Percentiles rank a stretch among this genome's conserved stretches.
Conservation (phyloP, 169 alveolate species). For the Eimeria praecox region DNA sequence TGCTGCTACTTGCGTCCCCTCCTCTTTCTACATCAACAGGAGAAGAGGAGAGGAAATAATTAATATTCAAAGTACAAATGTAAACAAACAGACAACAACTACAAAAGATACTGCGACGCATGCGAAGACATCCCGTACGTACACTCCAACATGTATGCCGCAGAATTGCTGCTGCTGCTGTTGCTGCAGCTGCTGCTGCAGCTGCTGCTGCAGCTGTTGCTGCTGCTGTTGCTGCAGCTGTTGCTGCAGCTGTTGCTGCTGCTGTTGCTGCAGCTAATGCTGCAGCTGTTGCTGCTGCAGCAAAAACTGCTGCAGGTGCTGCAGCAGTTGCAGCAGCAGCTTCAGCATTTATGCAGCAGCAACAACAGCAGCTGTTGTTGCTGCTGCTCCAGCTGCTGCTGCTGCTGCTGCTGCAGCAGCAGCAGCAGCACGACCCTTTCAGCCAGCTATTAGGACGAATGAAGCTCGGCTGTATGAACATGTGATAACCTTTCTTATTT, state of each 20-base stretch:
- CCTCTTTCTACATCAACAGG: no score
- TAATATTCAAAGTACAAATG: not conserved
- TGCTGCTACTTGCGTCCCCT: no score
- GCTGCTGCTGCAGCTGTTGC: constrained; percentile 8
- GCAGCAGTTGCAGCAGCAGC: not conserved
- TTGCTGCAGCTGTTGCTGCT: not conserved
- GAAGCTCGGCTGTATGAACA: no score
- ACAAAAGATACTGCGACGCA: not conserved
- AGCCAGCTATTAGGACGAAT: no score
- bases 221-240: not conserved
- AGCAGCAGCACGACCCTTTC: not conserved
- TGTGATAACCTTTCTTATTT: no score
- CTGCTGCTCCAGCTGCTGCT: not conserved
- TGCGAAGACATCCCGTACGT: not conserved
- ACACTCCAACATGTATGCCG: not conserved
- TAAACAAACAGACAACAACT: not conserved
- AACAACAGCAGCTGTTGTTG: not conserved
- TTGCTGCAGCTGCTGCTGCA: not conserved
- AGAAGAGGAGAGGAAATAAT: no score
- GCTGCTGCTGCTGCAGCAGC: not conserved
- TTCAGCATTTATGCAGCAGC: no score
- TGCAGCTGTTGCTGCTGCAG: constrained; percentile 19
- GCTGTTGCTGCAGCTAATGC: not conserved
- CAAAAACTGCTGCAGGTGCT: not conserved
- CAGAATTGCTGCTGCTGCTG: not conserved